Conservation (phyloP, 768 basidiomycete genomes). For the Tulasnella calospora region DNA sequence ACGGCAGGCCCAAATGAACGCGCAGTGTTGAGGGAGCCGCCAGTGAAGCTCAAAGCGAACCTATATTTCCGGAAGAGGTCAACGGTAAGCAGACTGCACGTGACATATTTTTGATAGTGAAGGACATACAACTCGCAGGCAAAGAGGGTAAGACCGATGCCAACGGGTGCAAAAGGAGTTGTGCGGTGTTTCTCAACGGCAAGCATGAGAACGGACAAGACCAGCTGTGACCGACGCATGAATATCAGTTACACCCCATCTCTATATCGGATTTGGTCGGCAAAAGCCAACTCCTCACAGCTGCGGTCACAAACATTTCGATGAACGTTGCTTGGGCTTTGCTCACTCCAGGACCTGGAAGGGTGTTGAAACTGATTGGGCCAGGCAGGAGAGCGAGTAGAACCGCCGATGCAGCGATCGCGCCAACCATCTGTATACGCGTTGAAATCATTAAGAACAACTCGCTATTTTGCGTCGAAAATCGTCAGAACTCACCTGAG, state of each 20-base stretch:
- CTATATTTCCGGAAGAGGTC: conserved; percentile 34
- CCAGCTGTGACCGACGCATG: conserved; percentile 16
- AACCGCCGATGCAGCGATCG: conserved; percentile 55
- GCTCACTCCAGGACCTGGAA: conserved; percentile 46
- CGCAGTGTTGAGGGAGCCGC: conserved; percentile 64
- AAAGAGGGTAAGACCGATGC: conserved; percentile 63
- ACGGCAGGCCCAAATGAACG: conserved; percentile 67
- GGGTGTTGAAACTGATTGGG: conserved; percentile 46
- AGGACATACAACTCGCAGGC: conserved; percentile 52
- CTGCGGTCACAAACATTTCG: conserved; percentile 63
- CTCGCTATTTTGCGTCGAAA: not conserved
- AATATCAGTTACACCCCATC: not conserved
- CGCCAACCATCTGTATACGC: conserved; percentile 45
- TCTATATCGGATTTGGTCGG: too few species aligned
- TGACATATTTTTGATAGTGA: not conserved
- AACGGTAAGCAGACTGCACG: not conserved
- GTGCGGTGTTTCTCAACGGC: conserved; percentile 64
- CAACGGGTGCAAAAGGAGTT: conserved; percentile 65
- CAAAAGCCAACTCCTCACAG: conserved; percentile 46
- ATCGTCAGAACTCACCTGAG: conserved; percentile 40
- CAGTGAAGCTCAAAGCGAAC: conserved; percentile 58
- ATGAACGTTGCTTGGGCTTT: conserved; percentile 60
- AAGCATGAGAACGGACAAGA: conserved; percentile 61
- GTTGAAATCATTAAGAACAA: not conserved
- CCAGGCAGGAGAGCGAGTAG: conserved; percentile 53